Percentiles rank a stretch among this genome's conserved stretches.
Conservation (phyloP, 371 early-diverging fungal species). For the Mucor plumbeus region DNA sequence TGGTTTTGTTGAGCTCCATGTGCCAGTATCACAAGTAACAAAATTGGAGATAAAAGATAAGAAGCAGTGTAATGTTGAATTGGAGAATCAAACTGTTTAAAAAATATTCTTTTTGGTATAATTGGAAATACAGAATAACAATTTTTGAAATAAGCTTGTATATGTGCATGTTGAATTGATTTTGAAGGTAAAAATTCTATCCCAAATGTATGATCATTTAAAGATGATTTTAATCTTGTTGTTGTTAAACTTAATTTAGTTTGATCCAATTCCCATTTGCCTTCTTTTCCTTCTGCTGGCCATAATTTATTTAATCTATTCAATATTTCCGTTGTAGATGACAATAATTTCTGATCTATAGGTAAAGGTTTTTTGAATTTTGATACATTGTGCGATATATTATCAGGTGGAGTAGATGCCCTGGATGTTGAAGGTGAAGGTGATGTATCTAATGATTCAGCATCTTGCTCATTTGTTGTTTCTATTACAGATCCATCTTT, state of each 20-base stretch:
- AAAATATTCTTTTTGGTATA: slow-evolving; percentile 35
- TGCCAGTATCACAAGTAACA: slow-evolving; percentile 36
- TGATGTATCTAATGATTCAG: background rate
- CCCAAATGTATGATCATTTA: background rate
- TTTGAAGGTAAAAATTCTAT: slow-evolving; percentile 20
- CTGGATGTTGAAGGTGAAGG: background rate
- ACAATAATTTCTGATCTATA: background rate
- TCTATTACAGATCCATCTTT: slow-evolving; percentile 27
- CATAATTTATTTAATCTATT: slow-evolving; percentile 11
- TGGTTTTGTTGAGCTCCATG: slow-evolving; percentile 34
- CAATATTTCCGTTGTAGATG: slow-evolving; percentile 13
- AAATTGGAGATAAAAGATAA: slow-evolving; percentile 14
- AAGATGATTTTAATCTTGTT: background rate
- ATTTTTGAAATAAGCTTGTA: slow-evolving; percentile 33
- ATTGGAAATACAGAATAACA: slow-evolving; percentile 37
- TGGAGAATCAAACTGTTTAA: slow-evolving; percentile 32
- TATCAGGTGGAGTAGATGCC: background rate
- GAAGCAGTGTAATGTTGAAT: slow-evolving; percentile 21
- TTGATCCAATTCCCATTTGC: slow-evolving; percentile 32
- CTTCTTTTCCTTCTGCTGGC: slow-evolving; percentile 37
- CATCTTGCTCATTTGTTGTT: slow-evolving; percentile 7
- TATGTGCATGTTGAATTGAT: slow-evolving; percentile 20
- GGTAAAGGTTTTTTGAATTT: slow-evolving; percentile 4
- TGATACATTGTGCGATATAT: background rate
- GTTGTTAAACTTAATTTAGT: background rate